These are phyloP conservation scores for Monosporascus ibericus DNA, from an alignment of 2,329 filamentous ascomycete genomes.

Conservation along the genomic window DNA sequence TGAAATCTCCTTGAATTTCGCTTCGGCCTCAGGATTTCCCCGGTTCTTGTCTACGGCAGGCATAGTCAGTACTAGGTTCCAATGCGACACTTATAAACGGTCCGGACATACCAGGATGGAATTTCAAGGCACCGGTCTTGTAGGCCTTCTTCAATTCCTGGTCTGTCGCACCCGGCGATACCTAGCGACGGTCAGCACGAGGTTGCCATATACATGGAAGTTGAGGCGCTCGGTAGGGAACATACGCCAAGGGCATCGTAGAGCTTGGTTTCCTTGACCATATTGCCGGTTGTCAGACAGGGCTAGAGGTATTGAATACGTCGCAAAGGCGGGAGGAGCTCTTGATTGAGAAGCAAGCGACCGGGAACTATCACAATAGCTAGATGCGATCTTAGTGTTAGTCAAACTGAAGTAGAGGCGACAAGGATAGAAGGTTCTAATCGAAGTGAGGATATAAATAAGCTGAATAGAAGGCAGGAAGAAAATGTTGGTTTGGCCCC, in stretches of 20 bases:
- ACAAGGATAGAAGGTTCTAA: constrained; percentile 1
- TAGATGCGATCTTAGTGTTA: constrained; percentile 1
- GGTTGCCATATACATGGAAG: neutral
- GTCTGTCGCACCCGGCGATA: constrained; percentile 73
- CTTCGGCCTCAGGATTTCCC: constrained; percentile 84
- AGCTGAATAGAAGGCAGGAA: constrained; percentile 2
- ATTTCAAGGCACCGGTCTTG: constrained; percentile 76
- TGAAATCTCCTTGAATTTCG: constrained; percentile 98
- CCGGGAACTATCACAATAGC: neutral
- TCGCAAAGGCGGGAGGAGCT: neutral
- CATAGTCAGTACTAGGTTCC: too few relatives aligned
- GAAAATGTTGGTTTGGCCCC: constrained; percentile 18
- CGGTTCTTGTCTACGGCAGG: constrained; percentile 77
- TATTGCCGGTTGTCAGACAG: constrained; percentile 34
- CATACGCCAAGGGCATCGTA: constrained; percentile 75
- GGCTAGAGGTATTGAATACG: constrained; percentile 1
- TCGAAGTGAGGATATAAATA: constrained; percentile 1
- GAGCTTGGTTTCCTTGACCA: constrained; percentile 74
- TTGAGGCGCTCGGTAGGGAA: constrained; percentile 9
- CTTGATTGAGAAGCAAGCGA: neutral
- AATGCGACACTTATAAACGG: too few relatives aligned
- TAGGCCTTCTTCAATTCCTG: constrained; percentile 87
- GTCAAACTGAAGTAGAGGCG: constrained; percentile 1
- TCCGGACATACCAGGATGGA: constrained; percentile 65
- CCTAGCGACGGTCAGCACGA: constrained; percentile 42